Percentiles rank a stretch among this genome's conserved stretches.
These are phyloP conservation scores for Xerocomellus amylosporus DNA, from an alignment of 768 basidiomycete species.

Conservation along the genomic window DNA sequence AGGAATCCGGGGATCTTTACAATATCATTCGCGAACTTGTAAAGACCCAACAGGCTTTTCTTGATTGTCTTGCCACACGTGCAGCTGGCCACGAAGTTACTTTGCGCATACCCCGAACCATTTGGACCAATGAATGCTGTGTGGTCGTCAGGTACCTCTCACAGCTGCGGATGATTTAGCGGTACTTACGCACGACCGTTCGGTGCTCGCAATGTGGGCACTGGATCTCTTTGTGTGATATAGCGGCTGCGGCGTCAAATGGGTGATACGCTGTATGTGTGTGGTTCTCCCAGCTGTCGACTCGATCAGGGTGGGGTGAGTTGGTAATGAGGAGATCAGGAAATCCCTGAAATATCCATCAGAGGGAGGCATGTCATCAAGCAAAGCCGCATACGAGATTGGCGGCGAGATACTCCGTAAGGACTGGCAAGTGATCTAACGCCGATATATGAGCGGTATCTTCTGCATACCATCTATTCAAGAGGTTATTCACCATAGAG, in stretches of 20 bases:
- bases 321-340: conserved; percentile 8
- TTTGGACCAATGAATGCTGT: conserved; percentile 37
- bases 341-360: conserved; percentile 3
- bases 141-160: neutral
- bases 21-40: conserved; percentile 40
- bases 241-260: conserved; percentile 21
- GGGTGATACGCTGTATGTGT: conserved; percentile 11
- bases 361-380: neutral
- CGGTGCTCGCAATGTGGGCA: conserved; percentile 31
- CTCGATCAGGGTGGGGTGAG: conserved; percentile 6
- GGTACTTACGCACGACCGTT: conserved; percentile 22
- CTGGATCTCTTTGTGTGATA: conserved; percentile 21
- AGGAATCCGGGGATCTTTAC: conserved; percentile 22
- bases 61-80: conserved; percentile 37
- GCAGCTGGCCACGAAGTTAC: conserved; percentile 37
- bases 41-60: conserved; percentile 36
- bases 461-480: conserved; percentile 27
- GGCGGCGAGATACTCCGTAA: conserved; percentile 7
- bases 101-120: conserved; percentile 49
- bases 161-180: neutral
- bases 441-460: conserved; percentile 5
- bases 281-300: conserved; percentile 1
- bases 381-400: conserved; percentile 9
- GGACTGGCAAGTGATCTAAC: neutral
- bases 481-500: neutral